Percentiles rank a stretch among this genome's conserved stretches.
phyloP scores from a whole-genome alignment of 768 basidiomycete genomes.

The Podaxis sp. region DNA sequence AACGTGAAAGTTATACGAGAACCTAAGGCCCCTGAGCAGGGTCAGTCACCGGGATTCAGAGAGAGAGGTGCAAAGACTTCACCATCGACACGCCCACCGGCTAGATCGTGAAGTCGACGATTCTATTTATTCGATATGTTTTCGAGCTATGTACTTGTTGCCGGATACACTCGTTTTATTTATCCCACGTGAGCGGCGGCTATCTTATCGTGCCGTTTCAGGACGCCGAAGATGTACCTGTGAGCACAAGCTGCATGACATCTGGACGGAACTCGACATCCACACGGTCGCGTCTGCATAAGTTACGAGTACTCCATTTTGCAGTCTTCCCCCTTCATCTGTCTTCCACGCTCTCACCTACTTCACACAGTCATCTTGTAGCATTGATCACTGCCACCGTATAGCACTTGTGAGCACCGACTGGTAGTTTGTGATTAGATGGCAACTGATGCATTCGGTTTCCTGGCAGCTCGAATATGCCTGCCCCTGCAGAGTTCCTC shows the following conservation, averaged over 20 bases:
- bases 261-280: not conserved
- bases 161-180: not conserved
- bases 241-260: not conserved
- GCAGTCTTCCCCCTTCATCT: not conserved
- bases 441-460: not conserved
- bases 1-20: conserved; percentile 3
- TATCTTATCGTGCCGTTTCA: not conserved
- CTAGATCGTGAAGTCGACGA: not conserved
- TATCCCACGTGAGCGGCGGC: not conserved
- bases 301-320: conserved; percentile 6
- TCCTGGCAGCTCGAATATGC: conserved; percentile 27
- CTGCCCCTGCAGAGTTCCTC: conserved; percentile 45
- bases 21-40: conserved; percentile 5
- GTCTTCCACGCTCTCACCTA: not conserved
- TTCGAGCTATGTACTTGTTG: not conserved
- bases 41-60: conserved; percentile 2
- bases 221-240: not conserved
- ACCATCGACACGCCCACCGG: not conserved
- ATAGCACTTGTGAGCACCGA: not conserved
- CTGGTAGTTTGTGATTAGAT: not conserved
- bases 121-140: not conserved
- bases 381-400: not conserved
- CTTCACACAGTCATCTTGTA: not conserved
- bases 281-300: not conserved
- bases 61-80: conserved; percentile 4